Base-by-base conservation (phyloP, 345 rosid species). In the Arabidopsis suecica region DNA sequence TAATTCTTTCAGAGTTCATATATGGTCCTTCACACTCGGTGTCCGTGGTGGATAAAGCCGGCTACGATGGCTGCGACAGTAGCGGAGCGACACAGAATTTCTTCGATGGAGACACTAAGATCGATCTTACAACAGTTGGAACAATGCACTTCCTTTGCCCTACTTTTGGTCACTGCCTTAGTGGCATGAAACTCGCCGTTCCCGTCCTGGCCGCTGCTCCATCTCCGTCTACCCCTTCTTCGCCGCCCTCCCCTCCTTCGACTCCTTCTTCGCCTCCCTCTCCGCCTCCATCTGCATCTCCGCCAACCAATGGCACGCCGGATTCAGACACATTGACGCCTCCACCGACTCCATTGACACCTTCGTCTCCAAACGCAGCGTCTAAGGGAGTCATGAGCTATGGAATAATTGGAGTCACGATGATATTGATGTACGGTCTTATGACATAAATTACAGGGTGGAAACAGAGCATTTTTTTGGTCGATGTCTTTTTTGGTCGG, bases 161-260 rank as follows among this genome's bases (percentile, higher is more conserved):
- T n/a, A 28, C 16, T 9, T 10, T 20, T 23, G 79, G 81, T 51
- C 84, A 81, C 8, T 81, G 84, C n/a, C n/a, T 5, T 0, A 18
- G 57, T 57, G 84, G 81, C 48, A 81, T 81, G 84, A 81, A 81
- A 63, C 70, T 81, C 45, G 64, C 84, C 9, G 68, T 81, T 57
- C 34, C 73, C 2, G 82, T 82, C 45, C 71, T 61, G 14, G 44
- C 56, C 56, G 42, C 70, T 4, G 11, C 67, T 37, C 10, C 32
- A 9, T 50, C 56, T 50, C 56, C 56, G 6, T 1, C 64, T 2
- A 59, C 64, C 7, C 64, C 45, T 36, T 10, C 63, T 16, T 12
- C 63, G 10, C 41, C 61, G 5, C 41, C 64, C 37, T 34, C 63
- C 6, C 13, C 63, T 18, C 54, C 12, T 8, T 1, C 64, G 5